Percentiles rank a stretch among this genome's conserved stretches.
Evolutionary conservation across 2,329 filamentous ascomycete species (phyloP).

Genomic region (Fusarium haematococcum): DNA sequence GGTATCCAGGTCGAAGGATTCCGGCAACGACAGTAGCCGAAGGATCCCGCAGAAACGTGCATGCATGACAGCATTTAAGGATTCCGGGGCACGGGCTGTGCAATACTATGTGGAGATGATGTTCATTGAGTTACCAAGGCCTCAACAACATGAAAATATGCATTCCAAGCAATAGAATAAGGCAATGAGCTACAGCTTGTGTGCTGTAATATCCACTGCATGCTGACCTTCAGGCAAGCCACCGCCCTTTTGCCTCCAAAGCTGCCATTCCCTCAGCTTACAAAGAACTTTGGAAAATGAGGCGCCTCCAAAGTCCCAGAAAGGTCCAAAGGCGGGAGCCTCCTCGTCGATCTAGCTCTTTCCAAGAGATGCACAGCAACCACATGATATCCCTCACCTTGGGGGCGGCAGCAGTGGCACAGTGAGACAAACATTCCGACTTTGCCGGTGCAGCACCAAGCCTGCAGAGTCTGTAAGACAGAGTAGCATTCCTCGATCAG

Average conservation of each 20-base stretch:
- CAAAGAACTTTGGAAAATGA: slow-evolving; percentile 21
- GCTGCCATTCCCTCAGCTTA: background rate
- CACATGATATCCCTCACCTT: background rate
- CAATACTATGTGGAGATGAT: no score
- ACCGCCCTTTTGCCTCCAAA: background rate
- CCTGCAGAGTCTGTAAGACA: background rate
- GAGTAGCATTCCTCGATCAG: background rate
- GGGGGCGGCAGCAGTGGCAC: background rate
- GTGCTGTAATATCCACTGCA: background rate
- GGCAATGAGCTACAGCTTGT: no score
- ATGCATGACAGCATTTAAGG: no score
- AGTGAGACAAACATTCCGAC: background rate
- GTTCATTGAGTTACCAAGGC: no score
- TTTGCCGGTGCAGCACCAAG: background rate
- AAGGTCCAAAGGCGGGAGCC: background rate
- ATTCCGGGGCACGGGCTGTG: no score
- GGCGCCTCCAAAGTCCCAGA: background rate
- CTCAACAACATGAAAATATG: no score
- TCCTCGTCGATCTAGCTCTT: background rate
- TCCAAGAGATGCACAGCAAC: background rate
- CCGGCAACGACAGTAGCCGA: no score
- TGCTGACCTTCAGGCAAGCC: background rate
- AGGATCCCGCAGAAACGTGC: no score
- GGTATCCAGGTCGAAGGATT: no score
- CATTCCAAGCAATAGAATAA: no score